Conservation (phyloP, 2,329 filamentous ascomycete species). For the Curvularia verruculosa region DNA sequence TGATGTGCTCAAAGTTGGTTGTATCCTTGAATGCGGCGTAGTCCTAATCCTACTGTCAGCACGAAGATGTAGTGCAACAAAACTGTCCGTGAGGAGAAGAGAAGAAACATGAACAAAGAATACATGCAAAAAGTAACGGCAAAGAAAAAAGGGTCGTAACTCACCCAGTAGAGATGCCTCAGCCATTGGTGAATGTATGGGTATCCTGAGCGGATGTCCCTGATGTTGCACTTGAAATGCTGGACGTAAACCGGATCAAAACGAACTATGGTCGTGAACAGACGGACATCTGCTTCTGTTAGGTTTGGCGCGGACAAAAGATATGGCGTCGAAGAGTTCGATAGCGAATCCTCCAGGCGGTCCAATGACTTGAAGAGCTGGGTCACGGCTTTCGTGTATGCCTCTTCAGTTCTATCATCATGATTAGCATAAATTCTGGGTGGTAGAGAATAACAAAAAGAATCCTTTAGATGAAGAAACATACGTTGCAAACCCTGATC, state of each 20-base stretch:
- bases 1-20: slow-evolving; percentile 95
- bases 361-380: slow-evolving; percentile 57
- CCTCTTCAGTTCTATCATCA: slow-evolving; percentile 52
- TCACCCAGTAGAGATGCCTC: slow-evolving; percentile 77
- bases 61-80: neutral
- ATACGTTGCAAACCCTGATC: slow-evolving; percentile 58
- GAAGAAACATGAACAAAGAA: neutral
- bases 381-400: slow-evolving; percentile 55
- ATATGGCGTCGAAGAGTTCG: slow-evolving; percentile 52
- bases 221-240: slow-evolving; percentile 79
- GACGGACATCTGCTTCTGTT: slow-evolving; percentile 59
- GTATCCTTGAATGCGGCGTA: slow-evolving; percentile 77
- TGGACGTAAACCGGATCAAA: slow-evolving; percentile 64
- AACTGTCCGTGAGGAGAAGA: neutral
- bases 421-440: neutral
- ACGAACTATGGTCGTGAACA: slow-evolving; percentile 65
- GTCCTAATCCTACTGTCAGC: slow-evolving; percentile 48
- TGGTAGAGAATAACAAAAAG: neutral
- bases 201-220: slow-evolving; percentile 84
- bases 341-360: slow-evolving; percentile 53
- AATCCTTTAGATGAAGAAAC: slow-evolving; percentile 12
- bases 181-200: slow-evolving; percentile 82
- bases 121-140: neutral
- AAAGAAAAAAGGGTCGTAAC: neutral
- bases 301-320: slow-evolving; percentile 53